Evolutionary conservation across 306 rosid genomes (phyloP).

Genomic region (Dalbergia cultrata): DNA sequence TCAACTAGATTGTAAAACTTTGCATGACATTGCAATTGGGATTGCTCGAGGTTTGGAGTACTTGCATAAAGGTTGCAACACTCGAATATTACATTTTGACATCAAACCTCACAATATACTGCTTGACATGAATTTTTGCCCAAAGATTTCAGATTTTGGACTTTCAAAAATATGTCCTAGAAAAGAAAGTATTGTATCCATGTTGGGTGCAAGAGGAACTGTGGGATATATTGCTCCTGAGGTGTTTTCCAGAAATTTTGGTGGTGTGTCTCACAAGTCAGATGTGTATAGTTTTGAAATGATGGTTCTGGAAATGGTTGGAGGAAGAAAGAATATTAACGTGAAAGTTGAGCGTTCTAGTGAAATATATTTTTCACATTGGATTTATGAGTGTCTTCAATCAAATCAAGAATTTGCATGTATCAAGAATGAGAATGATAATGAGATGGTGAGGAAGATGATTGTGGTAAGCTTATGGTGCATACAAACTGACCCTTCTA

Average conservation of each 20-base stretch:
- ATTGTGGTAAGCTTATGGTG: too few relatives aligned
- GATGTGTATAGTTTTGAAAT: constrained; percentile 56
- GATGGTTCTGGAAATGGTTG: constrained; percentile 57
- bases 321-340: constrained; percentile 47
- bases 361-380: constrained; percentile 52
- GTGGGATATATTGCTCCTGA: too few relatives aligned
- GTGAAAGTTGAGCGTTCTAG: constrained; percentile 22
- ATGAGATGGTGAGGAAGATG: constrained; percentile 40
- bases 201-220: too few relatives aligned
- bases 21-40: constrained; percentile 39
- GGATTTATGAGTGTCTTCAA: constrained; percentile 47
- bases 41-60: constrained; percentile 53
- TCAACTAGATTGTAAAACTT: constrained; percentile 40
- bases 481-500: constrained; percentile 44
- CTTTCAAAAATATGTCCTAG: too few relatives aligned
- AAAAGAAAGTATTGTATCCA: too few relatives aligned
- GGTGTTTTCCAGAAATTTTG: constrained; percentile 48
- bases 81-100: constrained; percentile 53
- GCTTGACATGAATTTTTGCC: too few relatives aligned
- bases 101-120: constrained; percentile 48
- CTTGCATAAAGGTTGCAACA: constrained; percentile 46
- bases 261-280: constrained; percentile 53
- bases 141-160: too few relatives aligned
- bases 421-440: constrained; percentile 15
- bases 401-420: constrained; percentile 37